Evolutionary conservation across 169 alveolate genomes (phyloP).

Genomic region (Plasmodium sp.): DNA sequence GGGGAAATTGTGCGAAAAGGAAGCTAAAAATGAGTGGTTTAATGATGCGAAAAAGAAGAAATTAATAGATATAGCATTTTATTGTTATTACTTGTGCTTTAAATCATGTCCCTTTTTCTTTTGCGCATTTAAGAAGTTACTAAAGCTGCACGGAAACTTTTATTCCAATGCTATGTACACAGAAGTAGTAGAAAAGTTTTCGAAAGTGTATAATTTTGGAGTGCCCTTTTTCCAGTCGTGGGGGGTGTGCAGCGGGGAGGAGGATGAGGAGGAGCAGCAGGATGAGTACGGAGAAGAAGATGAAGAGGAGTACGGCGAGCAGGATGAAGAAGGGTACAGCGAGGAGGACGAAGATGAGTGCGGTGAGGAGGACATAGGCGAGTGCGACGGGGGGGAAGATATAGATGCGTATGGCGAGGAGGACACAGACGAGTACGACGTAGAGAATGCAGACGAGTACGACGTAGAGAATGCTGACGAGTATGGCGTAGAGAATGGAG

Average conservation of each 20-base stretch:
- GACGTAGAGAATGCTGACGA: no score
- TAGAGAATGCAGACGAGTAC: neutral
- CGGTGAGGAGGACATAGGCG: neutral
- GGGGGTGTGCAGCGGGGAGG: neutral
- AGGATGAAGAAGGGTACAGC: neutral
- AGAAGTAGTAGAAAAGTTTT: slow-evolving; percentile 38
- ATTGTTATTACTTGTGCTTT: slow-evolving; percentile 56
- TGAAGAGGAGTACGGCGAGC: neutral
- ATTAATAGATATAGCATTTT: slow-evolving; percentile 60
- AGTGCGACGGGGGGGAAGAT: neutral
- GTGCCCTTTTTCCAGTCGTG: slow-evolving; percentile 8
- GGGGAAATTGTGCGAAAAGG: slow-evolving; percentile 66
- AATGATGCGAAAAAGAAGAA: slow-evolving; percentile 25
- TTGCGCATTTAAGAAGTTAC: slow-evolving; percentile 28
- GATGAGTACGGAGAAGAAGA: neutral
- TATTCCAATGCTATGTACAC: slow-evolving; percentile 27
- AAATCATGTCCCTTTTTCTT: slow-evolving; percentile 54
- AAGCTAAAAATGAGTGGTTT: slow-evolving; percentile 45
- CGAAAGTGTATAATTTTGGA: slow-evolving; percentile 45
- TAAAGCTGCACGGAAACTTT: slow-evolving; percentile 31
- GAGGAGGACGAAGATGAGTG: neutral
- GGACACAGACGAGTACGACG: neutral
- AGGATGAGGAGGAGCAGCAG: neutral
- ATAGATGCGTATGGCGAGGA: neutral
- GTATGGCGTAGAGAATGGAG: no score